Evolutionary conservation across 2,329 filamentous ascomycete species (phyloP).

Genomic region (Trichoderma breve): DNA sequence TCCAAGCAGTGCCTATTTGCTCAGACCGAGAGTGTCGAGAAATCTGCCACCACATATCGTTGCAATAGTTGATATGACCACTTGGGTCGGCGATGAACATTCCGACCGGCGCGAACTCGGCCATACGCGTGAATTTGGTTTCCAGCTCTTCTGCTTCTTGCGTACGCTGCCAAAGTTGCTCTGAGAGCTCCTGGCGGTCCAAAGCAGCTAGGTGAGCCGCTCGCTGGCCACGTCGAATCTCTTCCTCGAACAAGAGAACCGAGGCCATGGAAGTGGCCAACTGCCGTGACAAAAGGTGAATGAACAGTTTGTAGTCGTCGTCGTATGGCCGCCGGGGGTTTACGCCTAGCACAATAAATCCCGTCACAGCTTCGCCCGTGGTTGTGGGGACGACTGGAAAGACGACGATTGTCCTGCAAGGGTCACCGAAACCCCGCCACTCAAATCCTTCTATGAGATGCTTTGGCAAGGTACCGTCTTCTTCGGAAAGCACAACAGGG

Average conservation of each 20-base stretch:
- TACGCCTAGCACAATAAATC: constrained; percentile 74
- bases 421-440: constrained; percentile 69
- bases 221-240: constrained; percentile 70
- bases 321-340: constrained; percentile 79
- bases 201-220: constrained; percentile 72
- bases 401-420: constrained; percentile 68
- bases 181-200: constrained; percentile 73
- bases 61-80: constrained; percentile 74
- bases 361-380: constrained; percentile 67
- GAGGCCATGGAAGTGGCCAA: constrained; percentile 77
- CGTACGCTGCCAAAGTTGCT: constrained; percentile 66
- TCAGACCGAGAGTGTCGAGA: constrained; percentile 62
- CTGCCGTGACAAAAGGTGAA: constrained; percentile 71
- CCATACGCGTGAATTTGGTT: constrained; percentile 79
- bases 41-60: constrained; percentile 75
- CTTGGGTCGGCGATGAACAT: constrained; percentile 77
- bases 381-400: constrained; percentile 77
- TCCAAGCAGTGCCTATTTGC: constrained; percentile 64
- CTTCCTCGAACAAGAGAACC: constrained; percentile 79
- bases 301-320: constrained; percentile 75
- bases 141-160: constrained; percentile 66
- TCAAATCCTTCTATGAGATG: constrained; percentile 65
- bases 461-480: constrained; percentile 62
- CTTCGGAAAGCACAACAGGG: constrained; percentile 66
- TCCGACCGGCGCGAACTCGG: constrained; percentile 78